A percentile compares a stretch with the other conserved stretches of the same genome.
Conservation (phyloP, 495 filamentous ascomycete species). For the Penicillium taxi region DNA sequence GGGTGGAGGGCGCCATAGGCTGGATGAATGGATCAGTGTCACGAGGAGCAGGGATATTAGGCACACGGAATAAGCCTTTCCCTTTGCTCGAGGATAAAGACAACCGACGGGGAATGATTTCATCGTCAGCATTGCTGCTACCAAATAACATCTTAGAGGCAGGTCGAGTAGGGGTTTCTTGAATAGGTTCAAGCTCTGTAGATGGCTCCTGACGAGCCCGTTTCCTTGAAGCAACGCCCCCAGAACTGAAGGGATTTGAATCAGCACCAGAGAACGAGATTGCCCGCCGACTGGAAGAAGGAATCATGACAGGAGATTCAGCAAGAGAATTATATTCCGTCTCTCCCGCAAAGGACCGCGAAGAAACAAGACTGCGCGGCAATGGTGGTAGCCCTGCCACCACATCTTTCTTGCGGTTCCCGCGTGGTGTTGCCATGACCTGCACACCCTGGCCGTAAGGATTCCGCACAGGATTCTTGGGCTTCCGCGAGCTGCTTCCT, state of each 20-base stretch:
- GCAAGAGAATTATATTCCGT: slow-evolving; percentile 15
- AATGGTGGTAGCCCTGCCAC: slow-evolving; percentile 25
- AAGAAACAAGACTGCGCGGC: slow-evolving; percentile 21
- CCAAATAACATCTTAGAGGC: slow-evolving; percentile 29
- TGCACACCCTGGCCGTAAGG: slow-evolving; percentile 51
- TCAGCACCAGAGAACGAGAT: slow-evolving; percentile 23
- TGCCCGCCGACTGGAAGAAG: slow-evolving; percentile 19
- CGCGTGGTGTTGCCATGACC: slow-evolving; percentile 71
- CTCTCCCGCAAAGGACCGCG: slow-evolving; percentile 21
- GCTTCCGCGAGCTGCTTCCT: slow-evolving; percentile 39
- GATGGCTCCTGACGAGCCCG: slow-evolving; percentile 8
- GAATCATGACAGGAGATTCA: slow-evolving; percentile 21
- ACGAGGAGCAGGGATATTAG: slow-evolving; percentile 31
- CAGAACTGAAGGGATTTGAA: slow-evolving; percentile 16
- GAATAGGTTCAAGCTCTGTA: slow-evolving; percentile 21
- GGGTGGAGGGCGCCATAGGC: slow-evolving; percentile 24
- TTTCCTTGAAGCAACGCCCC: neutral
- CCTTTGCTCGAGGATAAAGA: slow-evolving; percentile 12
- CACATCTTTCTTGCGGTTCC: slow-evolving; percentile 34
- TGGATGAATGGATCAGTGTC: slow-evolving; percentile 1
- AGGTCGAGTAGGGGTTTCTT: slow-evolving; percentile 49
- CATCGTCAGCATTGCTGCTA: slow-evolving; percentile 6
- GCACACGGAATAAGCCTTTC: slow-evolving; percentile 31
- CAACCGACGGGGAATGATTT: slow-evolving; percentile 5
- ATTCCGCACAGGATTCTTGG: slow-evolving; percentile 59